Percentiles rank a stretch among this genome's conserved stretches.
Evolutionary conservation across 805 yeast genomes (phyloP).

Genomic region (Wickerhamomyces bovis): DNA sequence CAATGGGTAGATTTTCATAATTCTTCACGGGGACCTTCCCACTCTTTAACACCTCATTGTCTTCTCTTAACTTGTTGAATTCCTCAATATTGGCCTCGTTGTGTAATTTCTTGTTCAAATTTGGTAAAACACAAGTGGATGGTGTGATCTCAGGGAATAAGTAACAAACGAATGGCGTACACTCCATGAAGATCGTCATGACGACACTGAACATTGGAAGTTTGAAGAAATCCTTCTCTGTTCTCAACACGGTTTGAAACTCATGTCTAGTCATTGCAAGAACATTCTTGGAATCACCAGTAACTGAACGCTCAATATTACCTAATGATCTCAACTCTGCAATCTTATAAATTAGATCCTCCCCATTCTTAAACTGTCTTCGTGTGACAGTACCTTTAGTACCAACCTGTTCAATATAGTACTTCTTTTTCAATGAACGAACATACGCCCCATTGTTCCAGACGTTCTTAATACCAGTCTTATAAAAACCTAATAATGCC

Average conservation of each 20-base stretch:
- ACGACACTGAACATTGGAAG: constrained; percentile 47
- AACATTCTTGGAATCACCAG: constrained; percentile 14
- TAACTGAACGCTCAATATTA: constrained; percentile 13
- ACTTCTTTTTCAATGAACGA: constrained; percentile 22
- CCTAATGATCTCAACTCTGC: constrained; percentile 31
- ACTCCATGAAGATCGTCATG: constrained; percentile 45
- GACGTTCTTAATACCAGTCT: constrained; percentile 49
- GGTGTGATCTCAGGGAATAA: constrained; percentile 51
- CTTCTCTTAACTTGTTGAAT: constrained; percentile 3
- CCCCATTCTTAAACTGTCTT: constrained; percentile 29
- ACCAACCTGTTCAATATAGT: constrained; percentile 23
- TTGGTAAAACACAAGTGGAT: constrained; percentile 50
- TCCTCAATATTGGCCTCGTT: not conserved
- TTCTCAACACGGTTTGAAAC: constrained; percentile 38
- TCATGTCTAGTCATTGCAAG: constrained; percentile 40
- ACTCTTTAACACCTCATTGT: constrained; percentile 9
- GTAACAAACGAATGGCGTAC: constrained; percentile 47
- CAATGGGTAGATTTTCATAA: constrained; percentile 40
- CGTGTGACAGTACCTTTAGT: constrained; percentile 8
- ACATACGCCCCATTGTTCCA: constrained; percentile 39
- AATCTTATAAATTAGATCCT: constrained; percentile 29
- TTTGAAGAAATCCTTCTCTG: constrained; percentile 40
- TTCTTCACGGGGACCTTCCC: constrained; percentile 32
- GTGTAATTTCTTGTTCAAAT: not conserved
- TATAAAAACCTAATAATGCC: constrained; percentile 45